Conservation (phyloP, 2,329 filamentous ascomycete genomes). For the Epichloe sylvatica region DNA sequence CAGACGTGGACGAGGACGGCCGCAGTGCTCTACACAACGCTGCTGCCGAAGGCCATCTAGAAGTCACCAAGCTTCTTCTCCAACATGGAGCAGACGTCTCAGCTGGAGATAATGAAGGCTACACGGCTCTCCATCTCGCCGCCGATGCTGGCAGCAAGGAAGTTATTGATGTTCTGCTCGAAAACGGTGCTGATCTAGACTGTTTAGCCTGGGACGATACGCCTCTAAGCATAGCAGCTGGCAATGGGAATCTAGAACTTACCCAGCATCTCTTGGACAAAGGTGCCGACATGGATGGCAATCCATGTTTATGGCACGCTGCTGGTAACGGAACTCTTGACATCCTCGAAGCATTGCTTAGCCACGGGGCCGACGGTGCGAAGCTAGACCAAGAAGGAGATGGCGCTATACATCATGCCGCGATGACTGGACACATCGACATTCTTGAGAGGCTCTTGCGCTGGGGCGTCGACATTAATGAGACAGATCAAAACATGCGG, state of each 20-base stretch:
- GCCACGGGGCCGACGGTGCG: neutral
- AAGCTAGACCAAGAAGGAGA: neutral
- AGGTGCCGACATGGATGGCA: neutral
- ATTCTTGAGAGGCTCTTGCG: neutral
- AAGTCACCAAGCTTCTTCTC: neutral
- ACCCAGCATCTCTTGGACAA: neutral
- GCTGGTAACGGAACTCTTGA: neutral
- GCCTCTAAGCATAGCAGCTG: neutral
- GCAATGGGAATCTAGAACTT: neutral
- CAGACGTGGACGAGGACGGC: neutral
- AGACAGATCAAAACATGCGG: neutral
- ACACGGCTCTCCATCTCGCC: neutral
- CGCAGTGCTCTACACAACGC: neutral
- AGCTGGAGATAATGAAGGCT: neutral
- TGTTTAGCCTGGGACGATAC: neutral
- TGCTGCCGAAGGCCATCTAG: neutral
- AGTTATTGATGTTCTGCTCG: neutral
- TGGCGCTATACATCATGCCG: neutral
- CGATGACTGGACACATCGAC: neutral
- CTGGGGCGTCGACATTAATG: neutral
- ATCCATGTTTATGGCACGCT: neutral
- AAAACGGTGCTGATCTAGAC: neutral
- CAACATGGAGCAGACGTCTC: neutral
- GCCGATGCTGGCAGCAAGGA: neutral
- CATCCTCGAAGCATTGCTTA: neutral